Percentiles rank a stretch among this genome's conserved stretches.
Conservation (phyloP, 345 rosid genomes). For the Hibiscus syriacus region DNA sequence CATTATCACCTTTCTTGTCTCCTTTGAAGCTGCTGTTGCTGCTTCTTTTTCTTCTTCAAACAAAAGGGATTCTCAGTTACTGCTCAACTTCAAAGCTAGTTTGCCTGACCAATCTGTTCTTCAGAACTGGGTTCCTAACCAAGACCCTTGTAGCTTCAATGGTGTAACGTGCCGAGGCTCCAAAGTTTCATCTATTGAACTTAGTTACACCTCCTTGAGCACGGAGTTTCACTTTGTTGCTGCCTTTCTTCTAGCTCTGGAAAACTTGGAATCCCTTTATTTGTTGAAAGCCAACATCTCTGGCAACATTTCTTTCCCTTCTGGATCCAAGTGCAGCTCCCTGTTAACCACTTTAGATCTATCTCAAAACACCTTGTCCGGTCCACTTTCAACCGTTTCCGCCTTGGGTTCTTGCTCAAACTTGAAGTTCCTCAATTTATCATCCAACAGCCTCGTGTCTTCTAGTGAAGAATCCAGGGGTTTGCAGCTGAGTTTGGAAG, state of each 20-base stretch:
- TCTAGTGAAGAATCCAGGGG: conserved; percentile 36
- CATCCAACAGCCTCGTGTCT: conserved; percentile 44
- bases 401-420: conserved; percentile 43
- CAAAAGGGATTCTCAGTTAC: conserved; percentile 42
- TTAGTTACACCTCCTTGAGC: conserved; percentile 30
- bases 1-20: conserved; percentile 17
- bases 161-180: conserved; percentile 59
- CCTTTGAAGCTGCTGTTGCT: conserved; percentile 13
- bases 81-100: conserved; percentile 52
- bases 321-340: conserved; percentile 59
- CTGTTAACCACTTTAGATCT: conserved; percentile 62
- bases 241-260: conserved; percentile 42
- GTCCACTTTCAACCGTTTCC: conserved; percentile 46
- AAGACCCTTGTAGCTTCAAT: conserved; percentile 54
- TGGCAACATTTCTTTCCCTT: conserved; percentile 50
- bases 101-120: conserved; percentile 42
- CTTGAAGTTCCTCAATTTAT: conserved; percentile 50
- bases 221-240: conserved; percentile 55
- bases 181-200: conserved; percentile 55
- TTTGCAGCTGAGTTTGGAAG: conserved; percentile 46
- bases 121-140: conserved; percentile 47
- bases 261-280: conserved; percentile 43
- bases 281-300: conserved; percentile 46
- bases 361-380: conserved; percentile 55
- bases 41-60: conserved; percentile 5